Conservation (phyloP, 2,329 filamentous ascomycete genomes). For the Epichloe coenophiala region DNA sequence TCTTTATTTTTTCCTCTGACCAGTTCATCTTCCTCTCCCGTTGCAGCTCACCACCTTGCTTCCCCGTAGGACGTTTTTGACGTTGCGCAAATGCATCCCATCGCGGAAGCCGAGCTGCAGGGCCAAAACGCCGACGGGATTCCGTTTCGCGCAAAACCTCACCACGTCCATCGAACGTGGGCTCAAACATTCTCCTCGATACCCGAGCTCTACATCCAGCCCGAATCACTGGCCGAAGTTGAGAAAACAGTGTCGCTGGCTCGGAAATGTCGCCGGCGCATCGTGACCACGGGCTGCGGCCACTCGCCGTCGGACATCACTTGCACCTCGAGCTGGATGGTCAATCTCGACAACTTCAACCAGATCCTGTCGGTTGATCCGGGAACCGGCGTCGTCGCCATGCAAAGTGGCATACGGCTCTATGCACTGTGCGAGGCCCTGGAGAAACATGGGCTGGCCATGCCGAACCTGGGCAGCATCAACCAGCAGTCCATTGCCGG, state of each 20-base stretch:
- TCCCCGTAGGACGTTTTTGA: no score
- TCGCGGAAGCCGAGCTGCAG: slow-evolving; percentile 20
- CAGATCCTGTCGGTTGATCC: slow-evolving; percentile 57
- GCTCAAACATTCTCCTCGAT: slow-evolving; percentile 80
- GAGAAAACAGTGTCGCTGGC: slow-evolving; percentile 74
- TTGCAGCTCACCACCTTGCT: no score
- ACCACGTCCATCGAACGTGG: slow-evolving; percentile 83
- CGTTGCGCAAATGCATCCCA: slow-evolving; percentile 21
- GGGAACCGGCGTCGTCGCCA: slow-evolving; percentile 52
- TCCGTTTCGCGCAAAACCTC: slow-evolving; percentile 61
- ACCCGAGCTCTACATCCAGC: slow-evolving; percentile 84
- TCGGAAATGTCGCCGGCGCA: slow-evolving; percentile 62
- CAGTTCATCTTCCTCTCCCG: not conserved
- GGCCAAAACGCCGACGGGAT: slow-evolving; percentile 26
- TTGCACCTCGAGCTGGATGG: slow-evolving; percentile 84
- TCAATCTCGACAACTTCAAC: slow-evolving; percentile 80
- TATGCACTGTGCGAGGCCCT: slow-evolving; percentile 60
- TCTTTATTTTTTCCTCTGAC: not conserved
- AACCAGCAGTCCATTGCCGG: slow-evolving; percentile 88
- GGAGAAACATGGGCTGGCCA: slow-evolving; percentile 61
- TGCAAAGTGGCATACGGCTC: slow-evolving; percentile 82
- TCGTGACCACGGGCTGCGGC: slow-evolving; percentile 78
- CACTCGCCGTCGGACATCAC: slow-evolving; percentile 90
- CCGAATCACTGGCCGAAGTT: slow-evolving; percentile 65
- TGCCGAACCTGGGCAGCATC: slow-evolving; percentile 90